Evolutionary conservation across 768 basidiomycete species (phyloP), one percentile per base, ranked within the genome.

Genomic region (Chalciporus piperatus): DNA sequence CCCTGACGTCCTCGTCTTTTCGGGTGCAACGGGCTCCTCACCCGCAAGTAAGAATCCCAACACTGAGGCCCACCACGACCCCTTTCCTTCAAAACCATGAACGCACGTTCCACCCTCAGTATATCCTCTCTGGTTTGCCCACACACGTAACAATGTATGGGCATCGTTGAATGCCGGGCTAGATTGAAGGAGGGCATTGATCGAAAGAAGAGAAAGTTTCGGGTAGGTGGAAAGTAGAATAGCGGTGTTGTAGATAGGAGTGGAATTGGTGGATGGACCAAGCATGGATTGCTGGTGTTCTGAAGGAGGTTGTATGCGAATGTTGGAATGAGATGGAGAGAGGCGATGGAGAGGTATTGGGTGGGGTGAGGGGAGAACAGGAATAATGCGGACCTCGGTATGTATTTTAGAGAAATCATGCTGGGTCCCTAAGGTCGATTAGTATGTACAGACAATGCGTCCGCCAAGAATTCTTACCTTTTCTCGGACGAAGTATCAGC

Each of bases 51-150:
- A 60, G 37, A 83, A 57, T 27, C 76, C 80, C 22, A 92, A 66
- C 1, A 92, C 56, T 1, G 77, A 78, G 41, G 71, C 70, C 91
- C 91, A 93, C 79, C 77, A 87, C 4, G 74, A 63, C 1, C 89
- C 89, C 20, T 76, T 73, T 7, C 77, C 77, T 60, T 83, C 87
- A 62, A 86, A 94, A 14, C 90, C 90, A 14, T 77, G 73, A 4
- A 89, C 73, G 59, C 82, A 85, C 54, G 81, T 62, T 38, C 70
- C 66, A 11, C 85, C 82, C 54, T 78, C 76, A 3, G 82, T 77
- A 57, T 86, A 93, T 0, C 92, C 92, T 38, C 94, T 77, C 59
- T 94, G 88, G 45, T 85, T 83, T 1, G 90, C 91, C 97, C 97
- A 99, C 14, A 95, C 79, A 10, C 92, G 81, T 14, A 98, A 79